phyloP scores from a whole-genome alignment of 768 basidiomycete genomes.

The Mycena capillaripes region DNA sequence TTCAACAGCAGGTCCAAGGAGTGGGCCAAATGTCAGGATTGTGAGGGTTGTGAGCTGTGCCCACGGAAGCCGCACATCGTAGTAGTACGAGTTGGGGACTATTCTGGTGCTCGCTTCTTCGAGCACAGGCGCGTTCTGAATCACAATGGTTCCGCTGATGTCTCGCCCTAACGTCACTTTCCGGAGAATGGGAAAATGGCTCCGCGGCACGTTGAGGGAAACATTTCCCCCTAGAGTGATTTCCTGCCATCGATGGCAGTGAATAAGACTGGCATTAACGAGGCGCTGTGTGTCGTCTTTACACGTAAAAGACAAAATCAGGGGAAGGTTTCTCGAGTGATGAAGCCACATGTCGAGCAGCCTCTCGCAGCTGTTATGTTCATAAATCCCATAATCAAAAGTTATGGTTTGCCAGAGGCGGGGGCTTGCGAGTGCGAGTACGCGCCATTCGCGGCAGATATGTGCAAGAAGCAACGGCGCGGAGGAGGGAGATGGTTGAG shows the following conservation, averaged over 20 bases:
- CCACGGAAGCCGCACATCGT: conserved; percentile 1
- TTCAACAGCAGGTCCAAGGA: neutral
- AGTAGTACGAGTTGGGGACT: neutral
- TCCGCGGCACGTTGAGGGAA: neutral
- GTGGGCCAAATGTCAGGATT: neutral
- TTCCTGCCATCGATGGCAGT: conserved; percentile 11
- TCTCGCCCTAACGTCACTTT: neutral
- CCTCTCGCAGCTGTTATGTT: neutral
- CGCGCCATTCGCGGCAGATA: conserved; percentile 1
- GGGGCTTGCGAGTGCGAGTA: neutral
- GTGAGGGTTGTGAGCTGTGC: neutral
- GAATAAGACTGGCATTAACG: neutral
- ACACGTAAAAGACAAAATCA: neutral
- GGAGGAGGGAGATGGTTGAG: neutral
- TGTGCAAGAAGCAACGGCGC: neutral
- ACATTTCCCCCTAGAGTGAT: neutral
- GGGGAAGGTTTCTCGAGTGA: neutral
- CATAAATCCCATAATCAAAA: neutral
- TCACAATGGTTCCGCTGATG: neutral
- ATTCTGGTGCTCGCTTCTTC: neutral
- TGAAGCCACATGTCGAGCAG: conserved; percentile 4
- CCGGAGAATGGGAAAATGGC: conserved; percentile 1
- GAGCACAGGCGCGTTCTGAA: conserved; percentile 1
- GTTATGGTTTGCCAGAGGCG: conserved; percentile 7
- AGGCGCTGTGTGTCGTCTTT: neutral